These are phyloP conservation scores for Filosporella fistucella DNA, from an alignment of 495 filamentous ascomycete species.

Conservation along the genomic window DNA sequence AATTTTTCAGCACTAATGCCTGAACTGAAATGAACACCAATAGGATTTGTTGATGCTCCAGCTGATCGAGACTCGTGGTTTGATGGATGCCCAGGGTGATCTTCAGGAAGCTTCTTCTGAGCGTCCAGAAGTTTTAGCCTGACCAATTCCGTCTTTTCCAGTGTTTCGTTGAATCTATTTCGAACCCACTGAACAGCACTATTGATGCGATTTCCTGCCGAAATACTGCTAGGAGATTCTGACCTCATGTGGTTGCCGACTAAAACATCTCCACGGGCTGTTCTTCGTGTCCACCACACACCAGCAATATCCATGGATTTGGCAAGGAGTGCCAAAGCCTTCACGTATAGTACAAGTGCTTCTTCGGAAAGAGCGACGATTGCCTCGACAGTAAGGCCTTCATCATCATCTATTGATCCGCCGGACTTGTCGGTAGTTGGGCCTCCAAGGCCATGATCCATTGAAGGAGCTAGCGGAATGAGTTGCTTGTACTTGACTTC, in stretches of 20 bases:
- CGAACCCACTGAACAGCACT: constrained; percentile 93
- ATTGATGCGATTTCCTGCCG: constrained; percentile 76
- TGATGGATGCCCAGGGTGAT: constrained; percentile 80
- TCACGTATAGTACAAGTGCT: constrained; percentile 92
- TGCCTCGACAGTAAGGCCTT: constrained; percentile 78
- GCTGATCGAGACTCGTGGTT: constrained; percentile 68
- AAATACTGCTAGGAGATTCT: constrained; percentile 42
- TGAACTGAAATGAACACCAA: constrained; percentile 49
- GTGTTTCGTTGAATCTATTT: constrained; percentile 87
- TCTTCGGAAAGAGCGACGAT: constrained; percentile 87
- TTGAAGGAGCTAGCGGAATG: constrained; percentile 77
- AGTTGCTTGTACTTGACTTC: constrained; percentile 98
- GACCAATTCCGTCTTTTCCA: constrained; percentile 92
- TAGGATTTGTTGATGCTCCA: constrained; percentile 48
- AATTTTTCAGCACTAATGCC: constrained; percentile 92
- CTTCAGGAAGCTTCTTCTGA: constrained; percentile 75
- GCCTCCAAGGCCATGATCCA: constrained; percentile 63
- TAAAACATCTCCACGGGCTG: constrained; percentile 57
- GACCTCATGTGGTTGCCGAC: constrained; percentile 36
- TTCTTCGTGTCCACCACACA: constrained; percentile 83
- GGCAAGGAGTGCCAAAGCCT: constrained; percentile 79
- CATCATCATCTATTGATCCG: constrained; percentile 47
- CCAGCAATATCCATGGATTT: constrained; percentile 97
- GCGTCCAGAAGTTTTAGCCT: constrained; percentile 81
- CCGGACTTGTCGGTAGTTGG: constrained; percentile 42